Percentiles rank a stretch among this genome's conserved stretches.
Conservation (phyloP, 805 yeast genomes). For the Candida ortonii region DNA sequence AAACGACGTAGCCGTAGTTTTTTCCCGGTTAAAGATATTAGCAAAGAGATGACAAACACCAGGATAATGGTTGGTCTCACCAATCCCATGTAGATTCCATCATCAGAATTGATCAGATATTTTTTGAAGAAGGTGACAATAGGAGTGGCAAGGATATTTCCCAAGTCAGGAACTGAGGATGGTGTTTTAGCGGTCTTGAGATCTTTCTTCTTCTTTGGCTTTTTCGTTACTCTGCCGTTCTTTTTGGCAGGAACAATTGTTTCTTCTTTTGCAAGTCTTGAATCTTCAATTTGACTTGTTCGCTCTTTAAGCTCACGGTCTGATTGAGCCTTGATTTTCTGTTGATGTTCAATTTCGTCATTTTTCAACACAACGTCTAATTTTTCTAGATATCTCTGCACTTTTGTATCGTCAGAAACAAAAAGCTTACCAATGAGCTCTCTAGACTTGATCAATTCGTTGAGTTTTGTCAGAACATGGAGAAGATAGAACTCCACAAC, state of each 20-base stretch:
- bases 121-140: constrained; percentile 7
- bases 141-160: neutral
- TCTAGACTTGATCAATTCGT: constrained; percentile 17
- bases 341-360: constrained; percentile 4
- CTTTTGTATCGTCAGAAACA: constrained; percentile 16
- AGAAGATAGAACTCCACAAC: constrained; percentile 27
- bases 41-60: constrained; percentile 17
- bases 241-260: neutral
- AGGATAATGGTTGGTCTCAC: constrained; percentile 15
- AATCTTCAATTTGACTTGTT: too few relatives aligned
- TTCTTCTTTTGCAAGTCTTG: constrained; percentile 5
- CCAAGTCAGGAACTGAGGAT: neutral
- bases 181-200: constrained; percentile 3
- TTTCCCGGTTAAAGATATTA: constrained; percentile 14
- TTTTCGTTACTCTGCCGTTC: neutral
- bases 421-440: constrained; percentile 21
- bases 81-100: constrained; percentile 6
- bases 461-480: constrained; percentile 23
- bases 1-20: constrained; percentile 9
- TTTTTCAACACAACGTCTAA: constrained; percentile 11
- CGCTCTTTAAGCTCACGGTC: too few relatives aligned
- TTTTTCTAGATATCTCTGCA: constrained; percentile 11
- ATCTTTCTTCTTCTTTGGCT: neutral
- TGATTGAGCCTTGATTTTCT: too few relatives aligned
- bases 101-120: constrained; percentile 1